These are phyloP conservation scores for Xanthoparmelia taractica DNA, from an alignment of 495 filamentous ascomycete species.

Conservation along the genomic window DNA sequence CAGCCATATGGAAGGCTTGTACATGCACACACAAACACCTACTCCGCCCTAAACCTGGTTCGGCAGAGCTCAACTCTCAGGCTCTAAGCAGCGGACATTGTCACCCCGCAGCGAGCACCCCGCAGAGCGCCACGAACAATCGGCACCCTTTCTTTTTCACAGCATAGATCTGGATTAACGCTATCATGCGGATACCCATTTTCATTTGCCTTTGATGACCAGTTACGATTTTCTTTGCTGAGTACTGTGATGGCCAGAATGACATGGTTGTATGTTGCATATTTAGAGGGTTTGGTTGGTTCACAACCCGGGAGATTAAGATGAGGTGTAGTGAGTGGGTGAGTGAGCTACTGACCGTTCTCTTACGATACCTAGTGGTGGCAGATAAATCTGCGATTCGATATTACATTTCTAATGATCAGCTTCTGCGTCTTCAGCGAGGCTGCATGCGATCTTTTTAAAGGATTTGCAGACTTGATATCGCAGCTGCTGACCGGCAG, in stretches of 20 bases:
- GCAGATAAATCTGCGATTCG: not conserved
- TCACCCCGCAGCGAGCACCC: not conserved
- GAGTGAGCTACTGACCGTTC: not conserved
- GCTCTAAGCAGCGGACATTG: too few relatives aligned
- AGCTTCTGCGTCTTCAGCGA: not conserved
- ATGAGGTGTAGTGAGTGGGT: not conserved
- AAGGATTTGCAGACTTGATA: not conserved
- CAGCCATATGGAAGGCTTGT: constrained; percentile 15
- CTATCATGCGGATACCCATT: constrained; percentile 6
- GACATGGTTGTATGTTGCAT: constrained; percentile 1
- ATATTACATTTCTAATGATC: not conserved
- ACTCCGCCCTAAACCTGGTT: not conserved
- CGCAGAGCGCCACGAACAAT: not conserved
- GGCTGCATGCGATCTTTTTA: not conserved
- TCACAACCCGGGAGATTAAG: not conserved
- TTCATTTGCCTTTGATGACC: not conserved
- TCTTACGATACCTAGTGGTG: not conserved
- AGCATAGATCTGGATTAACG: constrained; percentile 1
- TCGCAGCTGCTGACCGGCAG: not conserved
- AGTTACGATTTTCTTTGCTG: not conserved
- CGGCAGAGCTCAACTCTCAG: not conserved
- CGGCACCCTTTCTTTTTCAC: not conserved
- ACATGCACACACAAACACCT: constrained; percentile 6
- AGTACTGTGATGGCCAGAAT: constrained; percentile 1
- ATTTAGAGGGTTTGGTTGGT: not conserved